These are phyloP conservation scores for Trametes sanguinea DNA, from an alignment of 768 basidiomycete species.

Conservation along the genomic window DNA sequence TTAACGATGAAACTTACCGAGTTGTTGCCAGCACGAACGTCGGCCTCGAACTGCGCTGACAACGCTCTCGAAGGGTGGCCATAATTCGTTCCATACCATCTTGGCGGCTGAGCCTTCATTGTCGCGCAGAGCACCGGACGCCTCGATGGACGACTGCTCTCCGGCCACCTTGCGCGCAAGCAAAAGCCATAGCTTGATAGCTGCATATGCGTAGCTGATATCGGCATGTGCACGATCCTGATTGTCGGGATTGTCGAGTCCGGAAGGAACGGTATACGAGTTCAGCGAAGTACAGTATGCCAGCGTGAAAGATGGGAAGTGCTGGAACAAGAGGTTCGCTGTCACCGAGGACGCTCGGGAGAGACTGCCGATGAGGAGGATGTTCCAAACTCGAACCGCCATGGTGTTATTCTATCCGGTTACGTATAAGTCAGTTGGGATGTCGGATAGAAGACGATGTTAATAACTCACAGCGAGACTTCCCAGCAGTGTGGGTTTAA, in stretches of 20 bases:
- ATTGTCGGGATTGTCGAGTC: slow-evolving; percentile 33
- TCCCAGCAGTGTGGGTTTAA: slow-evolving; percentile 45
- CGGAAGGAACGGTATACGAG: slow-evolving; percentile 32
- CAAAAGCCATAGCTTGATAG: slow-evolving; percentile 73
- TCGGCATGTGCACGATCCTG: slow-evolving; percentile 53
- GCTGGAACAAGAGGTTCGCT: slow-evolving; percentile 47
- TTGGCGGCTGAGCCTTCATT: slow-evolving; percentile 33
- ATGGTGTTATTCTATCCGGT: slow-evolving; percentile 14
- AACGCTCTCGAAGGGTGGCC: slow-evolving; percentile 67
- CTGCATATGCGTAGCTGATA: slow-evolving; percentile 67
- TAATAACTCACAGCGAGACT: slow-evolving; percentile 38
- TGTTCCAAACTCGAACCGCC: slow-evolving; percentile 63
- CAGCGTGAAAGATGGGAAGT: slow-evolving; percentile 52
- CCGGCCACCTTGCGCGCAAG: slow-evolving; percentile 44
- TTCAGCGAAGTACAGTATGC: slow-evolving; percentile 51
- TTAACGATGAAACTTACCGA: slow-evolving; percentile 25
- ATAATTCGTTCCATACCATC: slow-evolving; percentile 74
- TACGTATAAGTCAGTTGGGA: neutral
- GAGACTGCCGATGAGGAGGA: slow-evolving; percentile 57
- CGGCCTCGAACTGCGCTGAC: slow-evolving; percentile 50
- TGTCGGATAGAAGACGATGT: neutral
- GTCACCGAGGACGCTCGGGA: slow-evolving; percentile 37
- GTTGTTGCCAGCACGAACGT: slow-evolving; percentile 42
- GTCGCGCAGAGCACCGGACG: slow-evolving; percentile 10
- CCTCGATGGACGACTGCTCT: neutral